phyloP scores from a whole-genome alignment of 495 filamentous ascomycete species.

The Penicillium tannophilum region DNA sequence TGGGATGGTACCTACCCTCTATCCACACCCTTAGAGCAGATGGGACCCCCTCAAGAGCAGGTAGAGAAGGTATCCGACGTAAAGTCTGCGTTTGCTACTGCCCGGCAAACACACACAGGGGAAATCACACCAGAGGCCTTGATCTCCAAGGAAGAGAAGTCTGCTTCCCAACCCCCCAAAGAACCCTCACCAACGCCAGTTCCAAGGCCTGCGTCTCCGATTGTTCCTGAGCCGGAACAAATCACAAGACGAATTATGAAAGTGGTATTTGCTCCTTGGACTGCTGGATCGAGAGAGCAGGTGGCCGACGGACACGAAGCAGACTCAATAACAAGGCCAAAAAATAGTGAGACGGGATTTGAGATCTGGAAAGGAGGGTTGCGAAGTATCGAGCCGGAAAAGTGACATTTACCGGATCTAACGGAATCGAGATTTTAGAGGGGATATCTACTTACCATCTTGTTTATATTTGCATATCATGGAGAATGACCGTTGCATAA shows the following conservation, averaged over 20 bases:
- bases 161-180: not conserved
- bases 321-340: conserved; percentile 3
- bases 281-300: conserved; percentile 25
- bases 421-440: not conserved
- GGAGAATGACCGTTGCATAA: not conserved
- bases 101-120: conserved; percentile 6
- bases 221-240: conserved; percentile 23
- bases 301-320: not conserved
- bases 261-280: conserved; percentile 78
- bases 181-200: not conserved
- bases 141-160: not conserved
- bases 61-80: not conserved
- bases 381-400: conserved; percentile 19
- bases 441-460: not conserved
- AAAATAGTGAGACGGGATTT: conserved; percentile 45
- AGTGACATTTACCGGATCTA: conserved; percentile 8
- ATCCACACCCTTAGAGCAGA: conserved; percentile 16
- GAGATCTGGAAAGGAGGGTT: conserved; percentile 55
- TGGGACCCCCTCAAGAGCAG: conserved; percentile 1
- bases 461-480: conserved; percentile 1
- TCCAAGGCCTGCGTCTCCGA: conserved; percentile 1
- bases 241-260: conserved; percentile 64
- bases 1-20: conserved; percentile 9
- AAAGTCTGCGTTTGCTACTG: conserved; percentile 7
- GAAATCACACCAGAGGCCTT: not conserved